Evolutionary conservation across 257 asterid species (phyloP).

Genomic region (Jasminum sambac): DNA sequence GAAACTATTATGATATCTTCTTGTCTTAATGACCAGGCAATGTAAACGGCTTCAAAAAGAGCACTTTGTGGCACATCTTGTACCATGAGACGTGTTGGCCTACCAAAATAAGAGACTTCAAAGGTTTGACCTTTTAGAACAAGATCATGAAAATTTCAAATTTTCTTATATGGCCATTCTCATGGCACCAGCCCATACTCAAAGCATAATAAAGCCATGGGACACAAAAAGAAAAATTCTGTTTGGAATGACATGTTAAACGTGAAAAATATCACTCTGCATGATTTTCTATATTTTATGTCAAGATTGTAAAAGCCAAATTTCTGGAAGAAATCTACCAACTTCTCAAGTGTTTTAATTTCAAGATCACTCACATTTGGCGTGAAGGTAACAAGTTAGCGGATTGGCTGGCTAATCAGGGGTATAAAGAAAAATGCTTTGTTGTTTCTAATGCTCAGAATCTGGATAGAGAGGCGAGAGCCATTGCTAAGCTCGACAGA

Average conservation of each 20-base stretch:
- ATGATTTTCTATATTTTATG: background rate
- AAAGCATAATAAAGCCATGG: background rate
- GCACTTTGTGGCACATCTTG: conserved; percentile 10
- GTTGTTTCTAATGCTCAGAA: no score
- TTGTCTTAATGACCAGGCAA: background rate
- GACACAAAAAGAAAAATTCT: background rate
- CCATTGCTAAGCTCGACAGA: no score
- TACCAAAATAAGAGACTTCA: background rate
- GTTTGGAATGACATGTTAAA: background rate
- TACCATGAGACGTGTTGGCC: background rate
- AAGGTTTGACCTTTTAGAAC: background rate
- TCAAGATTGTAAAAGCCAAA: conserved; percentile 1
- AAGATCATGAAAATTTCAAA: background rate
- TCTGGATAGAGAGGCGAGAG: no score
- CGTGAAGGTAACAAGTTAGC: no score
- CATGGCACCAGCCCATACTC: background rate
- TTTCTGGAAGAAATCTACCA: no score
- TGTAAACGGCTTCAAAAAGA: conserved; percentile 15
- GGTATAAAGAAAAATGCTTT: no score
- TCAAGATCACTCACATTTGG: no score
- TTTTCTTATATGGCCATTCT: background rate
- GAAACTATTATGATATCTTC: background rate
- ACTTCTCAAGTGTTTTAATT: no score
- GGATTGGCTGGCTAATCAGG: no score
- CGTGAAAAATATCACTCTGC: background rate